Conservation (phyloP, 192 early-diverging fungal genomes). For the Backusella liffmaniae region DNA sequence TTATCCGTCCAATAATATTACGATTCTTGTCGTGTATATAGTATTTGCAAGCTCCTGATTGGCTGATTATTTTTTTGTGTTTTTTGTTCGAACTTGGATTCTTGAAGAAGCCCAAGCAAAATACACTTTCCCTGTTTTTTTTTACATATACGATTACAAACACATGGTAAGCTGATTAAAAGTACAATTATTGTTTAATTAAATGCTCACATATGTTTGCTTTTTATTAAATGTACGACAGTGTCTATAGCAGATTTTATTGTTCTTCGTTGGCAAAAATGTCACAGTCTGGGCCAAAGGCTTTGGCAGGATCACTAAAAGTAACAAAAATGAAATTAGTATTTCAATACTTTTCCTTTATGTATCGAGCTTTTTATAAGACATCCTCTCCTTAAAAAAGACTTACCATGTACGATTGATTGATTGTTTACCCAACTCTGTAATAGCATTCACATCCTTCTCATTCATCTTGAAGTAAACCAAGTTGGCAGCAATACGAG, state of each 20-base stretch:
- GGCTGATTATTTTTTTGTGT: no score
- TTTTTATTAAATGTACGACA: neutral
- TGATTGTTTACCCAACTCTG: constrained; percentile 17
- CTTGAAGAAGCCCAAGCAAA: no score
- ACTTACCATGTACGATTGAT: constrained; percentile 21
- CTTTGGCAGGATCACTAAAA: neutral
- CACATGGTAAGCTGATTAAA: neutral
- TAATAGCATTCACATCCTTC: constrained; percentile 19
- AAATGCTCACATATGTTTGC: neutral
- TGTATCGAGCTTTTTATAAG: neutral
- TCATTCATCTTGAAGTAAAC: constrained; percentile 36
- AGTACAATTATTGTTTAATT: neutral
- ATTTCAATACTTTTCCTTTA: no score
- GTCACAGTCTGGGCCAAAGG: neutral
- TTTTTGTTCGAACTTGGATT: no score
- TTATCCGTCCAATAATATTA: neutral
- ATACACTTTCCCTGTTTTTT: no score
- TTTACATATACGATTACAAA: no score
- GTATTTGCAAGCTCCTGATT: neutral
- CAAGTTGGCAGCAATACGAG: constrained; percentile 54
- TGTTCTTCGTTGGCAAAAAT: neutral
- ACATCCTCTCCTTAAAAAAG: neutral
- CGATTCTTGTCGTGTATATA: neutral
- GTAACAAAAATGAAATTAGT: neutral
- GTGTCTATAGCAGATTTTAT: neutral